Percentiles rank a stretch among this genome's conserved stretches.
These are phyloP conservation scores for Anacardium occidentale DNA, from an alignment of 345 rosid species.

Conservation along the genomic window DNA sequence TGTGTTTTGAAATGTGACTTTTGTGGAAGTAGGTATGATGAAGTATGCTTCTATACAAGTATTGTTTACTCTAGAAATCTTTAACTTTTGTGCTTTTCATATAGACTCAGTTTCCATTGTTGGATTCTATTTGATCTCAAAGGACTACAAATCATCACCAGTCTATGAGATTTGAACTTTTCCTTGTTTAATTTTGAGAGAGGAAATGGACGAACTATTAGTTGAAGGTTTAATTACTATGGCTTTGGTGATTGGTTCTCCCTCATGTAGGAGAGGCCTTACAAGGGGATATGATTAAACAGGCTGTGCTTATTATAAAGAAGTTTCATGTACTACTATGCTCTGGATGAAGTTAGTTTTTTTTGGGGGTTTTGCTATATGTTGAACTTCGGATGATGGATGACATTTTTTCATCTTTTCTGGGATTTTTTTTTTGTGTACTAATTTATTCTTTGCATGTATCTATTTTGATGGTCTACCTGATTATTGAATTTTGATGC, in stretches of 20 bases:
- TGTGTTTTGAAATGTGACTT: background rate
- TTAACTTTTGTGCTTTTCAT: background rate
- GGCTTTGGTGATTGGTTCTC: background rate
- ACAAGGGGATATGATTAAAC: background rate
- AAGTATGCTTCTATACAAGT: background rate
- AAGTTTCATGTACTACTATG: background rate
- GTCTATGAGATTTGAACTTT: background rate
- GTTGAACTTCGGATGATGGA: background rate
- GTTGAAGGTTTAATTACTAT: background rate
- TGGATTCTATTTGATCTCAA: background rate
- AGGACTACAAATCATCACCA: background rate
- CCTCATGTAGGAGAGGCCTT: background rate
- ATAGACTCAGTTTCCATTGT: background rate
- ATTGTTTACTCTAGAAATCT: background rate
- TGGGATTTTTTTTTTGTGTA: background rate
- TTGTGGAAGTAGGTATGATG: background rate
- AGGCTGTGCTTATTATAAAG: background rate
- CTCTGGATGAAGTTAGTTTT: background rate
- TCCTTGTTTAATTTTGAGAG: background rate
- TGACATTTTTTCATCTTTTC: background rate
- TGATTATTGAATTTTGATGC: background rate
- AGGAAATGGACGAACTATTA: background rate
- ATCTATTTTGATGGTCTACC: background rate
- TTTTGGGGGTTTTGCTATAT: background rate
- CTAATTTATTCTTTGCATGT: background rate